These are phyloP conservation scores for Fonsecaea nubica DNA, from an alignment of 2,329 filamentous ascomycete species.

Conservation along the genomic window DNA sequence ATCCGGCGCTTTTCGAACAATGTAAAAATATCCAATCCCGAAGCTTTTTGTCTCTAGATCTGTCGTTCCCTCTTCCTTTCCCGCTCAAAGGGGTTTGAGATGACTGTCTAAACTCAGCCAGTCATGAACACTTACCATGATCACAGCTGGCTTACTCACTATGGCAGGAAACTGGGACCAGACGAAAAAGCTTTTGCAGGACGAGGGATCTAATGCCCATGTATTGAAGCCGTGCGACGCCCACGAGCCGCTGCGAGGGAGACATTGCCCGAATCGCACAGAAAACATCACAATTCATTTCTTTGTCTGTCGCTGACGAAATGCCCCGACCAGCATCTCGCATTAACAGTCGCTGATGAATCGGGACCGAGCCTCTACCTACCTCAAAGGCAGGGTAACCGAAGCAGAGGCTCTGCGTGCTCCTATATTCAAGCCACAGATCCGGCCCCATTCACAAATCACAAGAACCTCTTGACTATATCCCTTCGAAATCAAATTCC, in stretches of 20 bases:
- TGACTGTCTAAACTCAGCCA: neutral
- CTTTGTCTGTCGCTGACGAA: too few relatives aligned
- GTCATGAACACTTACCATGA: neutral
- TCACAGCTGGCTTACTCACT: neutral
- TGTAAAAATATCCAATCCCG: constrained; percentile 15
- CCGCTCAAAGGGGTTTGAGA: neutral
- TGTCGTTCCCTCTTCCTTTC: neutral
- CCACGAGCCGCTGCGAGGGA: too few relatives aligned
- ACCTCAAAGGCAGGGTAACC: neutral
- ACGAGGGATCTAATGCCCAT: too few relatives aligned
- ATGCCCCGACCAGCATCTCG: too few relatives aligned
- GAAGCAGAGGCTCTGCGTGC: neutral
- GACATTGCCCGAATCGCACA: too few relatives aligned
- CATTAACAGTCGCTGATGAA: too few relatives aligned
- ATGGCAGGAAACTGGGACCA: neutral
- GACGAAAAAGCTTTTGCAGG: neutral
- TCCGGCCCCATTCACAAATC: neutral
- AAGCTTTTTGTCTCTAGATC: too few relatives aligned
- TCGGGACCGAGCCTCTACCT: too few relatives aligned
- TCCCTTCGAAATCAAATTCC: neutral
- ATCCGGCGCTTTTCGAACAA: constrained; percentile 2
- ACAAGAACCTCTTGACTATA: neutral
- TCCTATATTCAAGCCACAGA: neutral
- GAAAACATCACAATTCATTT: too few relatives aligned
- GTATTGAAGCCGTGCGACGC: too few relatives aligned